Base-by-base conservation (phyloP, 2,329 filamentous ascomycete genomes). In the Beauveria varroae region DNA sequence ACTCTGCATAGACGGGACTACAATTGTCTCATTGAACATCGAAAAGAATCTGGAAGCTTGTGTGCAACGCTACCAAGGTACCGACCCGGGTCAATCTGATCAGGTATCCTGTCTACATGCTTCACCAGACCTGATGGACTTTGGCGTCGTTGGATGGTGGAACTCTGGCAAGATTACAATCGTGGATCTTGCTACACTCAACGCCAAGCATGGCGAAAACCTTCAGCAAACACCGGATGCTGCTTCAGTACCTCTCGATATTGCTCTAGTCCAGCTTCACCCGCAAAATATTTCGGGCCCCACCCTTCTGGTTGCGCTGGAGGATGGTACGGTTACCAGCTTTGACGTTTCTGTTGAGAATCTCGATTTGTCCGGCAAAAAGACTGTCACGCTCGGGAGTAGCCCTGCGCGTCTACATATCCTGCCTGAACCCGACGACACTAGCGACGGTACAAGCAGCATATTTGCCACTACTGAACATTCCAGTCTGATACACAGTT, bases 381-480 rank as follows among this genome's bases (percentile, higher is more conserved):
- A 93, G 71, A 92, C 86, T 67, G 87, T 96, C 26, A 86, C 93
- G 1, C 79, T 99, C 14, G 93, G 95, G 26, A 93, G 90, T 16
- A 88, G 92, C 63, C 89, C 96, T 66, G 90, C 93, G 2, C 86
- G 85, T 16, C 87, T 99, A 67, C 89, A 93, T 62, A 80, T 89
- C 24, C 76, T 99, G 2, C 90, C 92, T 0, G 83, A 87, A 56
- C 79, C 79, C 1, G 34, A 37, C 12, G 34, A 37, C 2, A 37
- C 34, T 14, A 37, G 12, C 34, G 78, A 87, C 53, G 84, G 83
- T 0, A 76, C 91, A 0, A 89, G 82, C 70, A 96, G 90, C 67
- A 87, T 99, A 0, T 96, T 99, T 71, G 91, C 92, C 0, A 96
- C 91, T 0, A 96, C 92, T 62, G 95, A 99, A 68, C 91, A 97